Evolutionary conservation across 441 rosid species (phyloP).

Genomic region (Melastoma candidum): DNA sequence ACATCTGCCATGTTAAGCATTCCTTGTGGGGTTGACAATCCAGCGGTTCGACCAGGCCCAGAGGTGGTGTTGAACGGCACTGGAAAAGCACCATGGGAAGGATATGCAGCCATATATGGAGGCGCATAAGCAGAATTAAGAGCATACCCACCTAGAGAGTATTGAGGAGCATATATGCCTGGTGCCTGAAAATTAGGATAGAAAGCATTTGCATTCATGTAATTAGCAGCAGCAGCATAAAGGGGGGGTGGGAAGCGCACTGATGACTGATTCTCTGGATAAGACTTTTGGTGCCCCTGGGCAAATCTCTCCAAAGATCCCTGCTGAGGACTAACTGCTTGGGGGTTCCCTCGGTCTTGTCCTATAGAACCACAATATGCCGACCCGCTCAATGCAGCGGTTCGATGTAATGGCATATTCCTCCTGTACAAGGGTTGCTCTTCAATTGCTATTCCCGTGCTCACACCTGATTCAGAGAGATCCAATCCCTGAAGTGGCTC

Average conservation of each 20-base stretch:
- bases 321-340: conserved; percentile 31
- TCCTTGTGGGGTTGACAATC: conserved; percentile 32
- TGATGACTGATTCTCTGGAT: conserved; percentile 36
- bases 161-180: conserved; percentile 48
- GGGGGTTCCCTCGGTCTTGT: conserved; percentile 29
- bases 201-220: conserved; percentile 47
- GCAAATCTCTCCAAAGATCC: conserved; percentile 24
- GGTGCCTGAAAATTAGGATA: conserved; percentile 56
- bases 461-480: conserved; percentile 25
- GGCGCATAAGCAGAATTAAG: conserved; percentile 13
- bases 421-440: conserved; percentile 51
- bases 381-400: conserved; percentile 34
- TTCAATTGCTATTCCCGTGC: conserved; percentile 43
- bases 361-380: conserved; percentile 28
- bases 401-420: conserved; percentile 31
- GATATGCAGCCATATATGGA: conserved; percentile 46
- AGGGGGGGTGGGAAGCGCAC: conserved; percentile 38
- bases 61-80: conserved; percentile 43
- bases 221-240: conserved; percentile 44
- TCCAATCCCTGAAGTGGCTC: conserved; percentile 29
- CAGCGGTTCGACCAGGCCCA: conserved; percentile 29
- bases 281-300: conserved; percentile 29
- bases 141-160: conserved; percentile 40
- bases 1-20: conserved; percentile 23
- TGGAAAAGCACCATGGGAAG: conserved; percentile 44